Base-by-base conservation (phyloP, 768 basidiomycete genomes). In the Sporobolomyces pararoseus region DNA sequence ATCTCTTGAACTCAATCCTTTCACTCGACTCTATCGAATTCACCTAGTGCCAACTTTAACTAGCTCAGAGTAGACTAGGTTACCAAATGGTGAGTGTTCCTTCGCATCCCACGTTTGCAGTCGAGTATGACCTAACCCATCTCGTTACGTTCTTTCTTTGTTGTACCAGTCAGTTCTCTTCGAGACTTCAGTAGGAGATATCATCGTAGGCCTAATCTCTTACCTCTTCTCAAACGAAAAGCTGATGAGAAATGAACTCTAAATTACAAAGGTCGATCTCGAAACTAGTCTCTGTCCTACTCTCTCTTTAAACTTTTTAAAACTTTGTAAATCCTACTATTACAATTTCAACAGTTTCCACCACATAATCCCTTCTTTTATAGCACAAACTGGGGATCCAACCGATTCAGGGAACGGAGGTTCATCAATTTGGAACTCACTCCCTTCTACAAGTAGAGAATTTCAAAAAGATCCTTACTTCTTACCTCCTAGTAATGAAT, bases 321-420 rank as follows among this genome's bases (percentile, higher is more conserved):
- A 99, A 80, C 83, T 99, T 66, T 97, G 93, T 82, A 98, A 97
- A 82, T 84, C 90, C 68, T 96, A 96, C 79, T 95, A 95, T 79
- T 98, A 95, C 83, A 95, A 94, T 79, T 81, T 96, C 70, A 91
- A 93, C 78, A 91, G 91, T 0, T 99, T 99, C 82, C 98, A 98
- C 84, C 97, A 99, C 81, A 92, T 99, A 13, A 93, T 93, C 46
- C 96, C 95, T 80, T 92, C 97, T 78, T 99, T 99, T 75, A 84
- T 99, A 60, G 94, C 94, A 16, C 96, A 98, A 80, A 84, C 86
- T 1, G 96, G 96, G n/a, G 96, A 99, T 76, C 96, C 95, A 9
- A 88, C 90, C 23, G 95, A 94, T 10, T 89, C 90, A 2, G 95
- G 96, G 25, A 91, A 87, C 35, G 94, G 96, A 35, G 96, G 96